Conservation (phyloP, 2,329 filamentous ascomycete genomes). For the Lojkania enalia region DNA sequence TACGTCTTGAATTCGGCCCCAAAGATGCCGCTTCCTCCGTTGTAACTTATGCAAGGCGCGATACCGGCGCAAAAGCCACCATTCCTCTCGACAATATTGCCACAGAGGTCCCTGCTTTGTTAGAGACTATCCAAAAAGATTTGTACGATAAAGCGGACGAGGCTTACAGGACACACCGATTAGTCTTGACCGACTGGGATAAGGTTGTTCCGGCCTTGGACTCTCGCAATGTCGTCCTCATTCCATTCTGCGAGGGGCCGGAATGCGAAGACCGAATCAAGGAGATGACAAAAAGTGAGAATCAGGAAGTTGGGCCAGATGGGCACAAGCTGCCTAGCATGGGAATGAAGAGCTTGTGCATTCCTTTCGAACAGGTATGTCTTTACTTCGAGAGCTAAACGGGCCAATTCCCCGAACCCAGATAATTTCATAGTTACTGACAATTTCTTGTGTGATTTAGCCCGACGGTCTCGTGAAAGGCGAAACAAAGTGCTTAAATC, state of each 20-base stretch:
- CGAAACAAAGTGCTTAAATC: conserved; percentile 89
- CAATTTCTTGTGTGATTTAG: not conserved
- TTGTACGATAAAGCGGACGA: conserved; percentile 77
- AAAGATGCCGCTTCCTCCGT: conserved; percentile 87
- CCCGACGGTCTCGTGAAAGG: conserved; percentile 70
- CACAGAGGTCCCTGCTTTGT: conserved; percentile 74
- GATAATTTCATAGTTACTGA: not conserved
- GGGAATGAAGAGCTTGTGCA: too few species aligned
- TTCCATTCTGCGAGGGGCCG: conserved; percentile 82
- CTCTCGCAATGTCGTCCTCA: conserved; percentile 87
- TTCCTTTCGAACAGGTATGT: conserved; percentile 73
- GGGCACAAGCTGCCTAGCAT: too few species aligned
- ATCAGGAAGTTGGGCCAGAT: too few species aligned
- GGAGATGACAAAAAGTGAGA: too few species aligned
- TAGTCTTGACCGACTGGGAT: conserved; percentile 81
- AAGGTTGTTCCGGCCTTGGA: conserved; percentile 93
- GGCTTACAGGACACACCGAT: conserved; percentile 77
- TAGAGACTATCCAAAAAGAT: conserved; percentile 87
- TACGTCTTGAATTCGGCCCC: conserved; percentile 93
- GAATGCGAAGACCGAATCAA: conserved; percentile 95
- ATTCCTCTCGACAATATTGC: conserved; percentile 67
- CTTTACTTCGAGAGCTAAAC: too few species aligned
- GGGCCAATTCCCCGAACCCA: too few species aligned
- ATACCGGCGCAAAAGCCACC: conserved; percentile 49
- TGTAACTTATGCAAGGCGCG: conserved; percentile 69